Evolutionary conservation across 495 filamentous ascomycete species (phyloP).

Genomic region (Aspergillus saccharolyticus): DNA sequence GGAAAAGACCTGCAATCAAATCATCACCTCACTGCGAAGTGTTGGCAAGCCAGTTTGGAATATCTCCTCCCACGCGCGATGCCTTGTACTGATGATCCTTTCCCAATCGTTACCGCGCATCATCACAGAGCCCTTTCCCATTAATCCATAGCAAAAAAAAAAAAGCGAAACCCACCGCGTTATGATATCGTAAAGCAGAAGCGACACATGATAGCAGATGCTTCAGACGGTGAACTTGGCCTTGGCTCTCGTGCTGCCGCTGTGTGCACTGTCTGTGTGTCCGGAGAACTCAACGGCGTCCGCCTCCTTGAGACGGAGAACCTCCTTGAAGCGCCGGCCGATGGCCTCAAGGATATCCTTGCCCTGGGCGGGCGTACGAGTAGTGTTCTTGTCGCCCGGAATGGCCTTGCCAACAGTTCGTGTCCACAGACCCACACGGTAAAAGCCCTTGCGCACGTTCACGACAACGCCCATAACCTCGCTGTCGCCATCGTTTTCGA

Average conservation of each 20-base stretch:
- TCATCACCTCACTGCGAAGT: conserved; percentile 15
- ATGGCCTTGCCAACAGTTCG: conserved; percentile 81
- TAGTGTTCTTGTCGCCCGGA: conserved; percentile 66
- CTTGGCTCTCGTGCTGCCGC: conserved; percentile 89
- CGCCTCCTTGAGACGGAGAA: conserved; percentile 65
- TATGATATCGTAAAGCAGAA: conserved; percentile 17
- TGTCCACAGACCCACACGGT: conserved; percentile 90
- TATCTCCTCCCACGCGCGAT: neutral
- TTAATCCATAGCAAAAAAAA: conserved; percentile 16
- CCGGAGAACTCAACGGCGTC: conserved; percentile 92
- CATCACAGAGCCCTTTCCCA: conserved; percentile 13
- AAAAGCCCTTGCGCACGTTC: conserved; percentile 97
- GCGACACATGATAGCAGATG: conserved; percentile 1
- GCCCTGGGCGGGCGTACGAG: conserved; percentile 69
- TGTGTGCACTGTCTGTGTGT: conserved; percentile 88
- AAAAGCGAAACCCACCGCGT: conserved; percentile 8
- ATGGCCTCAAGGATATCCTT: conserved; percentile 78
- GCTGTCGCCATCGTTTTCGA: conserved; percentile 83
- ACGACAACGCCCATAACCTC: conserved; percentile 99
- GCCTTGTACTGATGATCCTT: conserved; percentile 3
- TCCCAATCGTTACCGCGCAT: conserved; percentile 16
- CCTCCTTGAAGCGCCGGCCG: conserved; percentile 84
- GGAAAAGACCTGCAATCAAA: conserved; percentile 20
- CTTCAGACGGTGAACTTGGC: conserved; percentile 81
- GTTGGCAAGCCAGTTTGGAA: conserved; percentile 1